Percentiles rank a stretch among this genome's conserved stretches.
Evolutionary conservation across 2,329 filamentous ascomycete genomes (phyloP).

Genomic region (Beauveria brongniartii): DNA sequence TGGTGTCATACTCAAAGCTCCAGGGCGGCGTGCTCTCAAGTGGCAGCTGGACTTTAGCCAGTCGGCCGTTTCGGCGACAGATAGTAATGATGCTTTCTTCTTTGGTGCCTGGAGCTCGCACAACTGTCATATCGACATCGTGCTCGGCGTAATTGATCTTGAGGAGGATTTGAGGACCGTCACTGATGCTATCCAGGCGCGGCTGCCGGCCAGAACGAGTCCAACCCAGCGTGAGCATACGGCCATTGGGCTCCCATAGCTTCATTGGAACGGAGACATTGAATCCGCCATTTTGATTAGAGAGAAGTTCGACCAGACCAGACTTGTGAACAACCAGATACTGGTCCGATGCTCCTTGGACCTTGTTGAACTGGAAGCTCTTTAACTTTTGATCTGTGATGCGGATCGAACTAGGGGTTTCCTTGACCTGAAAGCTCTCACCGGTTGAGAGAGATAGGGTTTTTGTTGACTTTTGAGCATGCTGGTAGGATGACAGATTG

Average conservation of each 20-base stretch:
- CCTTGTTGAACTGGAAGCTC: neutral
- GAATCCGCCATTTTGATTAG: neutral
- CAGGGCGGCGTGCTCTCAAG: neutral
- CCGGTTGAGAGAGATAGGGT: neutral
- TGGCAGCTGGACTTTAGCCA: neutral
- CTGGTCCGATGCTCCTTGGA: neutral
- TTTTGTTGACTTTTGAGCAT: neutral
- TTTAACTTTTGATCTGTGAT: neutral
- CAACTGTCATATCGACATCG: too few species aligned
- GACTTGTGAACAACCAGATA: neutral
- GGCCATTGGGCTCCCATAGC: too few species aligned
- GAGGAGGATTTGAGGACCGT: neutral
- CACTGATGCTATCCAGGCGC: neutral
- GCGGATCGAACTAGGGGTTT: neutral
- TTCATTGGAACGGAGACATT: too few species aligned
- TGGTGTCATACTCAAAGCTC: too few species aligned
- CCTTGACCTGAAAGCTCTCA: neutral
- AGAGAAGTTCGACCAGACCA: neutral
- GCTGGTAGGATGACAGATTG: neutral
- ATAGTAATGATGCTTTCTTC: neutral
- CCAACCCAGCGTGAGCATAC: too few species aligned
- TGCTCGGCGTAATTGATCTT: neutral
- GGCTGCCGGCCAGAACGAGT: too few species aligned
- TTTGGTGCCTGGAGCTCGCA: neutral
- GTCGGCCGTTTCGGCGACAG: neutral